A percentile compares a stretch with the other conserved stretches of the same genome.
Conservation (phyloP, 495 filamentous ascomycete species). For the Letharia lupina region DNA sequence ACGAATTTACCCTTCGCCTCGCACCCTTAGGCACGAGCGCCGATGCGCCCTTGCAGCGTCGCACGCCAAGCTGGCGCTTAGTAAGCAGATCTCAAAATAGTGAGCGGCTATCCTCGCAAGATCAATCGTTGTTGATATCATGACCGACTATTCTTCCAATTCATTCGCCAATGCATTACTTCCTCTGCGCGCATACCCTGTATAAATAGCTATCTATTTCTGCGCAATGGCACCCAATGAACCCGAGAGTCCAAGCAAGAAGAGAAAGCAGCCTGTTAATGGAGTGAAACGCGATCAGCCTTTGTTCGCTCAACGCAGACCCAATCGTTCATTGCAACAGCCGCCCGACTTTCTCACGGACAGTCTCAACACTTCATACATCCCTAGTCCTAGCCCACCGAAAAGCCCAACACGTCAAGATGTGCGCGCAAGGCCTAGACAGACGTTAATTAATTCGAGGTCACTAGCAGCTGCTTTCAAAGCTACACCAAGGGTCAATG, state of each 20-base stretch:
- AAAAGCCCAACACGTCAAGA: slow-evolving; percentile 14
- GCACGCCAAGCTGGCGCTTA: neutral
- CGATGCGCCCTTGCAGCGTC: neutral
- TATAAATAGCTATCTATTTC: neutral
- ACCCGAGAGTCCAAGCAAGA: slow-evolving; percentile 14
- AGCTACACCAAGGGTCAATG: slow-evolving; percentile 14
- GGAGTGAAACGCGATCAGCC: slow-evolving; percentile 23
- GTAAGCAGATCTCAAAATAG: neutral
- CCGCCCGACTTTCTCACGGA: slow-evolving; percentile 26
- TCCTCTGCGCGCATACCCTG: neutral
- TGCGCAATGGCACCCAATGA: slow-evolving; percentile 20
- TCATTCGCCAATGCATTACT: slow-evolving; percentile 2
- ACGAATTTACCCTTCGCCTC: too few species aligned
- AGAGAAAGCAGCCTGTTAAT: slow-evolving; percentile 17
- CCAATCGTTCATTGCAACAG: slow-evolving; percentile 21
- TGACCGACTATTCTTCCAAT: neutral
- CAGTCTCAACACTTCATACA: slow-evolving; percentile 23
- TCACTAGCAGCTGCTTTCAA: slow-evolving; percentile 21
- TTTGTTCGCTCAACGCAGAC: slow-evolving; percentile 20
- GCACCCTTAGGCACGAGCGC: neutral
- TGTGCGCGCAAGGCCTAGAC: slow-evolving; percentile 19
- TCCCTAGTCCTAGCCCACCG: slow-evolving; percentile 23
- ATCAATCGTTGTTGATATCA: slow-evolving; percentile 1
- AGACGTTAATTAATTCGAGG: slow-evolving; percentile 10
- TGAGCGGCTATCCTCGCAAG: neutral